phyloP scores from a whole-genome alignment of 345 rosid species.

The Linum lewisii region DNA sequence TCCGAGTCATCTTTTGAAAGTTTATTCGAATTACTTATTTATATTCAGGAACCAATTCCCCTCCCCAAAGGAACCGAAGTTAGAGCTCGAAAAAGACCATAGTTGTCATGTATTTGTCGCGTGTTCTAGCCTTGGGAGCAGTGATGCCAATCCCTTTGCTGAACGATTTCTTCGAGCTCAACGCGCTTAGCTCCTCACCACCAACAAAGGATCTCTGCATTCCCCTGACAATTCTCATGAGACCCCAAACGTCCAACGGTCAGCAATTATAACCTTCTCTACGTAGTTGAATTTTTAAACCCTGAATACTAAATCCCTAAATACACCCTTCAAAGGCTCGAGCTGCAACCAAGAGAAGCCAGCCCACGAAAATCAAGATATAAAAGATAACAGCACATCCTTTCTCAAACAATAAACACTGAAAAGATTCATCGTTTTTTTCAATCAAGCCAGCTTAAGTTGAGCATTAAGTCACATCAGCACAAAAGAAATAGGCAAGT shows the following conservation, averaged over 20 bases:
- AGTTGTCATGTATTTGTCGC: constrained; percentile 50
- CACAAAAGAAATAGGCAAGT: background rate
- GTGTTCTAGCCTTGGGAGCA: constrained; percentile 78
- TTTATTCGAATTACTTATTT: constrained; percentile 13
- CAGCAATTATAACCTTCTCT: constrained; percentile 57
- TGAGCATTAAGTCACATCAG: background rate
- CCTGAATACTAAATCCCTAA: constrained; percentile 27
- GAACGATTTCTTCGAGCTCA: constrained; percentile 83
- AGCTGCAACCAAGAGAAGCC: constrained; percentile 45
- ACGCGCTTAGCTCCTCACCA: constrained; percentile 44
- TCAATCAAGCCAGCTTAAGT: background rate
- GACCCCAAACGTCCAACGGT: constrained; percentile 52
- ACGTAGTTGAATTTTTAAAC: constrained; percentile 35
- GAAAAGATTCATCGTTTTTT: constrained; percentile 1
- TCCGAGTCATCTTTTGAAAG: constrained; percentile 59
- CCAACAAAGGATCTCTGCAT: constrained; percentile 74
- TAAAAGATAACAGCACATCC: background rate
- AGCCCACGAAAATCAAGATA: constrained; percentile 22
- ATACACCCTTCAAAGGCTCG: constrained; percentile 34
- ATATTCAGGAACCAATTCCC: constrained; percentile 7
- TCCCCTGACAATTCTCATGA: constrained; percentile 98
- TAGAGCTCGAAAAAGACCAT: constrained; percentile 26
- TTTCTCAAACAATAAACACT: constrained; percentile 3
- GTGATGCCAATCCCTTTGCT: constrained; percentile 69
- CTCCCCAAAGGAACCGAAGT: constrained; percentile 23